Evolutionary conservation across 805 yeast species (phyloP).

Genomic region (Kodamaea laetipori): DNA sequence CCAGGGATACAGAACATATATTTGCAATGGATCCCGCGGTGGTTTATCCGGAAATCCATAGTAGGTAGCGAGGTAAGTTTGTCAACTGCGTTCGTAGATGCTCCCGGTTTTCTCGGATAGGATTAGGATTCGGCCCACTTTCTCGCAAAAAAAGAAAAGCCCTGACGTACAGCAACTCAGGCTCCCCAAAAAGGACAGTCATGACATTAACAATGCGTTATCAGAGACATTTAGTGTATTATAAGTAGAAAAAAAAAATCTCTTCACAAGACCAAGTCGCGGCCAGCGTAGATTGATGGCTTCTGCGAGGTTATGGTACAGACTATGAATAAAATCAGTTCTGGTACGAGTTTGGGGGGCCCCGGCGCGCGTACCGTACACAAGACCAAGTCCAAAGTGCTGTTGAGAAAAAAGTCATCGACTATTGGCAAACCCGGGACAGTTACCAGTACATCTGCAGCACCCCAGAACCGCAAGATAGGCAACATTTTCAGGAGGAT

Average conservation of each 20-base stretch:
- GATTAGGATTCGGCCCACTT: too few species aligned
- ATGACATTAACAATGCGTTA: neutral
- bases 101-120: too few species aligned
- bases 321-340: neutral
- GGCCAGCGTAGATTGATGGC: slow-evolving; percentile 1
- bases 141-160: slow-evolving; percentile 1
- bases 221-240: slow-evolving; percentile 2
- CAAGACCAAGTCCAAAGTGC: slow-evolving; percentile 9
- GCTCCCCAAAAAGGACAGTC: slow-evolving; percentile 2
- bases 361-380: neutral
- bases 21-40: too few species aligned
- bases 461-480: slow-evolving; percentile 1
- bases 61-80: too few species aligned
- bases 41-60: too few species aligned
- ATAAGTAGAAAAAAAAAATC: slow-evolving; percentile 2
- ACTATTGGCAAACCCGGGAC: slow-evolving; percentile 1
- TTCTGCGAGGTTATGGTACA: neutral
- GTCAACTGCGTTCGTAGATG: too few species aligned
- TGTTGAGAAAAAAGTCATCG: slow-evolving; percentile 10
- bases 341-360: neutral
- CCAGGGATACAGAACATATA: too few species aligned
- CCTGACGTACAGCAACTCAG: slow-evolving; percentile 2
- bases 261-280: too few species aligned
- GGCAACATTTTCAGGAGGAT: slow-evolving; percentile 38
- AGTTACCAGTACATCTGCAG: neutral